Evolutionary conservation across 176 grass and related monocot genomes (phyloP).

Genomic region (Musa beccarii): DNA sequence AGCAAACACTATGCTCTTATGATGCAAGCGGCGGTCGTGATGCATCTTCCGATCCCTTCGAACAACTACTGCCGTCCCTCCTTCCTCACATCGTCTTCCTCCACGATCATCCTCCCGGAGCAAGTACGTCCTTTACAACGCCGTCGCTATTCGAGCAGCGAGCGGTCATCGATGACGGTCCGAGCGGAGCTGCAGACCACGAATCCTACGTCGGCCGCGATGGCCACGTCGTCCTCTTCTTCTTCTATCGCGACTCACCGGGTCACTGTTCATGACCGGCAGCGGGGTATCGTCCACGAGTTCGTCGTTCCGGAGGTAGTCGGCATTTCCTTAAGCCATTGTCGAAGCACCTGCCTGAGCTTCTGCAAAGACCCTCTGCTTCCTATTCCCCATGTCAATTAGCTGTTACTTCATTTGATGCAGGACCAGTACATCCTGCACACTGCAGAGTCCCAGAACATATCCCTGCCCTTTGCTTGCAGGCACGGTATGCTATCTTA

Average conservation of each 20-base stretch:
- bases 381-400: too few relatives aligned
- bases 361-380: background rate
- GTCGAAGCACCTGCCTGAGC: too few relatives aligned
- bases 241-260: slow-evolving; percentile 39
- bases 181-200: slow-evolving; percentile 37
- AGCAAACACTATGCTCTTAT: background rate
- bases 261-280: slow-evolving; percentile 83
- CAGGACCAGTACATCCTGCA: slow-evolving; percentile 98
- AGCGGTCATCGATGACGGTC: background rate
- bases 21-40: background rate
- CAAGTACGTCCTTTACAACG: background rate
- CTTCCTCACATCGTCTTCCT: too few relatives aligned
- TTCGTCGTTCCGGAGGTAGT: slow-evolving; percentile 86
- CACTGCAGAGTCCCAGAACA: slow-evolving; percentile 79
- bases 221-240: too few relatives aligned
- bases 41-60: background rate
- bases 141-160: background rate
- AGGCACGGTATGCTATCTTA: slow-evolving; percentile 54
- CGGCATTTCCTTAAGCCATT: background rate
- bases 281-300: slow-evolving; percentile 64
- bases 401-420: background rate
- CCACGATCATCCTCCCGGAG: background rate
- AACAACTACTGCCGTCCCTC: background rate
- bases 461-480: slow-evolving; percentile 76
- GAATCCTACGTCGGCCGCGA: background rate